phyloP scores from a whole-genome alignment of 2,329 filamentous ascomycete species.

The Pleomassaria siparia region DNA sequence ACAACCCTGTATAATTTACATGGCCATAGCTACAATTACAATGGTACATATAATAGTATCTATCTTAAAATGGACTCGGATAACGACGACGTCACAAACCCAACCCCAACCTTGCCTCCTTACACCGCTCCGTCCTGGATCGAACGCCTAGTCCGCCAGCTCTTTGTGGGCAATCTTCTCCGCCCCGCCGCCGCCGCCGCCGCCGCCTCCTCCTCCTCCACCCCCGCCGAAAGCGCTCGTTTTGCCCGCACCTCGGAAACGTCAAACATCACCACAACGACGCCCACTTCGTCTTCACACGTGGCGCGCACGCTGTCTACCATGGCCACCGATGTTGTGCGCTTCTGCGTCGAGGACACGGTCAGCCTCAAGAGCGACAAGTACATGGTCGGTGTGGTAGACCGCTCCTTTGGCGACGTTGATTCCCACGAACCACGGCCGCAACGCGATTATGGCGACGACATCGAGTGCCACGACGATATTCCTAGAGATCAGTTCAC shows the following conservation, averaged over 20 bases:
- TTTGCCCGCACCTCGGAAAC: not conserved
- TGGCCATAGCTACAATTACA: too few relatives aligned
- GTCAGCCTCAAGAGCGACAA: conserved; percentile 43
- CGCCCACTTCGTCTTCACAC: not conserved
- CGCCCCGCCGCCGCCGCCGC: conserved; percentile 9
- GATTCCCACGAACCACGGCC: conserved; percentile 51
- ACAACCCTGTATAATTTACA: too few relatives aligned
- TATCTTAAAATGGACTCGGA: conserved; percentile 1
- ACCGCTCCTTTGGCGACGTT: conserved; percentile 46
- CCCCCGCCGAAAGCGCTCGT: conserved; percentile 14
- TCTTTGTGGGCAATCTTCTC: conserved; percentile 27
- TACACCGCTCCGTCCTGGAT: not conserved
- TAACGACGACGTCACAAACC: not conserved
- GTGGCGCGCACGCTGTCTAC: conserved; percentile 17
- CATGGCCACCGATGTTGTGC: conserved; percentile 11
- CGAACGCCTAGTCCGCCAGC: conserved; percentile 22
- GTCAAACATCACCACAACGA: conserved; percentile 1
- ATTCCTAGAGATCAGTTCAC: conserved; percentile 36
- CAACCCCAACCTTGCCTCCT: not conserved
- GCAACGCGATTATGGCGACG: conserved; percentile 40
- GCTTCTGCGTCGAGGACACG: conserved; percentile 46
- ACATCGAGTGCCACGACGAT: conserved; percentile 39
- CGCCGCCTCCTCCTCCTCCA: conserved; percentile 14
- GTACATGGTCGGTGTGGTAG: conserved; percentile 48
- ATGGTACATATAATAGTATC: not conserved